Conservation (phyloP, 257 asterid species). For the Salvia hispanica region DNA sequence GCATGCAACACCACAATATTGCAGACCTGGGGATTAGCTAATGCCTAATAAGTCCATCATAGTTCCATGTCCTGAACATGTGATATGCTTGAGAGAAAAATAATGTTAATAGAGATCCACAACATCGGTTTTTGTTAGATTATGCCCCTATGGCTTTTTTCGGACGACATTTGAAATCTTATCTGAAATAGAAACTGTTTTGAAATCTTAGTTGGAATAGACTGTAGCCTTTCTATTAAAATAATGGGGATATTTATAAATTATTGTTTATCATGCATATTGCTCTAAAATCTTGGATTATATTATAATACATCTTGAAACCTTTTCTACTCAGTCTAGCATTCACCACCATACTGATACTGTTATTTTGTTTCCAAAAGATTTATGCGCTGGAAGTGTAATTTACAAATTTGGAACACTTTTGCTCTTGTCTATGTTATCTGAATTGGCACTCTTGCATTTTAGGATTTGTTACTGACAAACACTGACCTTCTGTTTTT, state of each 20-base stretch:
- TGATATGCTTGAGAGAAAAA: background rate
- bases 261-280: background rate
- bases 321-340: background rate
- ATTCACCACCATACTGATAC: constrained; percentile 3
- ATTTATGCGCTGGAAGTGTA: background rate
- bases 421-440: background rate
- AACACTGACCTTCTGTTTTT: constrained; percentile 29
- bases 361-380: constrained; percentile 14
- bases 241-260: background rate
- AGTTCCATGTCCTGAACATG: background rate
- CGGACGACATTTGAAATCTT: background rate
- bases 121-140: background rate
- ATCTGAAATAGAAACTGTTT: too few relatives aligned
- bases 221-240: background rate
- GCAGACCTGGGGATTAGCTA: background rate
- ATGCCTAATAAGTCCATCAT: background rate
- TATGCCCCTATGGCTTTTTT: constrained; percentile 5
- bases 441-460: background rate
- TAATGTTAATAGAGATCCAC: background rate
- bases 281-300: background rate
- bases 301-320: background rate
- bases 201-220: background rate
- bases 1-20: constrained; percentile 1
- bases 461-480: constrained; percentile 24
- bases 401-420: too few relatives aligned